Conservation (phyloP, 2,329 filamentous ascomycete species). For the Ophiostoma novo-ulmi region DNA sequence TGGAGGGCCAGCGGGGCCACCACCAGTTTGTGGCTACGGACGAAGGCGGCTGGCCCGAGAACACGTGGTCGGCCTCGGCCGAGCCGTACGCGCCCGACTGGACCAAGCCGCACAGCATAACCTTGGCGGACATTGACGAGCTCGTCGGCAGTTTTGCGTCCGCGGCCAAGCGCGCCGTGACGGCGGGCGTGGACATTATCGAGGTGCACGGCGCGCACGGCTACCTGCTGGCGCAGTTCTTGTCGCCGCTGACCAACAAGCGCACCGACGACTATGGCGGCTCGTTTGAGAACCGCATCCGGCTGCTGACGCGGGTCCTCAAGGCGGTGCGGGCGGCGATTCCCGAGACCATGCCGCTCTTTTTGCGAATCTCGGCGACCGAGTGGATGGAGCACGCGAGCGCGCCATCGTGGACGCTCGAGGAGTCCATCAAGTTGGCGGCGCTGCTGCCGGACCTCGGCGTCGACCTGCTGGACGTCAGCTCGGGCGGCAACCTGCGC, state of each 20-base stretch:
- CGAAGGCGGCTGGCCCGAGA: conserved; percentile 52
- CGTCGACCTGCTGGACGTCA: conserved; percentile 79
- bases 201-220: conserved; percentile 64
- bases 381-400: conserved; percentile 54
- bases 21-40: conserved; percentile 51
- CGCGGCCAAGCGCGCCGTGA: conserved; percentile 54
- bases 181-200: conserved; percentile 69
- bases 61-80: conserved; percentile 48
- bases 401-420: conserved; percentile 58
- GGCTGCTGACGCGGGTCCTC: conserved; percentile 54
- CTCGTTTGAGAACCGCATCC: conserved; percentile 59
- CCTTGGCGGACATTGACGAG: conserved; percentile 59
- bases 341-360: conserved; percentile 51
- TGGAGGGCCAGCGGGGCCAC: conserved; percentile 43
- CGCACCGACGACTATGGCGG: conserved; percentile 63
- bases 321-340: conserved; percentile 48
- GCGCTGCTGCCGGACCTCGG: conserved; percentile 65
- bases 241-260: conserved; percentile 54
- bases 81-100: conserved; percentile 58
- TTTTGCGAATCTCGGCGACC: conserved; percentile 56
- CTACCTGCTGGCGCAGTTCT: conserved; percentile 62
- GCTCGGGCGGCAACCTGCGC: conserved; percentile 65
- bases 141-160: conserved; percentile 59
- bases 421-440: conserved; percentile 63
- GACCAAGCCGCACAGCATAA: conserved; percentile 62